Conservation (phyloP, 306 rosid species). For the Abrus pulchellus region DNA sequence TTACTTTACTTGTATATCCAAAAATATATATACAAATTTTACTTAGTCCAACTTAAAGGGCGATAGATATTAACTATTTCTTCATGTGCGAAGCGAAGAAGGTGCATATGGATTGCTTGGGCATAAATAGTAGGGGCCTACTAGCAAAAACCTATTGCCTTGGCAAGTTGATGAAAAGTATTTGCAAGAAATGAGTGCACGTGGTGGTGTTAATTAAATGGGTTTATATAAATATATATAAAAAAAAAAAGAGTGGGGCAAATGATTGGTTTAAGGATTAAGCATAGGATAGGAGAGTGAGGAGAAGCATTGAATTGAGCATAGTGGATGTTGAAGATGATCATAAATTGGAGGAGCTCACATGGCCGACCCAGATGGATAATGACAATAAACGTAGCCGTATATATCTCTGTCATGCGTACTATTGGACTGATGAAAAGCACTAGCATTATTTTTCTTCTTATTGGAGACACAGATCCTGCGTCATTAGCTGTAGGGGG, state of each 20-base stretch:
- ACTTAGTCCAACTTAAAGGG: neutral
- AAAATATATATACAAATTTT: neutral
- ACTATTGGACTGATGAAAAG: conserved; percentile 4
- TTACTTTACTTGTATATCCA: too few relatives aligned
- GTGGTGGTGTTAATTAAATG: conserved; percentile 21
- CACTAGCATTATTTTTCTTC: conserved; percentile 36
- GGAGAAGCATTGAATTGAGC: conserved; percentile 3
- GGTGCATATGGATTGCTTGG: conserved; percentile 31
- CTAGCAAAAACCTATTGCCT: conserved; percentile 35
- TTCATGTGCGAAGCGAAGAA: conserved; percentile 34
- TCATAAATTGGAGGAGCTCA: conserved; percentile 25
- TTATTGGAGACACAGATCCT: conserved; percentile 31
- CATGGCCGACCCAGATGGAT: conserved; percentile 36
- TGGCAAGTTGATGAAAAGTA: conserved; percentile 34
- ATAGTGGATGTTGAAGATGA: neutral
- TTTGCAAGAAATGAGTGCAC: neutral
- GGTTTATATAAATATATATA: neutral
- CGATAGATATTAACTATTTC: neutral
- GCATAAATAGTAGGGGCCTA: conserved; percentile 22
- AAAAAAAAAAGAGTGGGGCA: conserved; percentile 15
- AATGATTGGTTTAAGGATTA: neutral
- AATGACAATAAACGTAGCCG: conserved; percentile 18
- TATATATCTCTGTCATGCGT: neutral
- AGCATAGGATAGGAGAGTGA: neutral
- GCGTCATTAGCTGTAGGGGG: conserved; percentile 43